These are phyloP conservation scores for Aethionema arabicum DNA, from an alignment of 345 rosid genomes.

Conservation along the genomic window DNA sequence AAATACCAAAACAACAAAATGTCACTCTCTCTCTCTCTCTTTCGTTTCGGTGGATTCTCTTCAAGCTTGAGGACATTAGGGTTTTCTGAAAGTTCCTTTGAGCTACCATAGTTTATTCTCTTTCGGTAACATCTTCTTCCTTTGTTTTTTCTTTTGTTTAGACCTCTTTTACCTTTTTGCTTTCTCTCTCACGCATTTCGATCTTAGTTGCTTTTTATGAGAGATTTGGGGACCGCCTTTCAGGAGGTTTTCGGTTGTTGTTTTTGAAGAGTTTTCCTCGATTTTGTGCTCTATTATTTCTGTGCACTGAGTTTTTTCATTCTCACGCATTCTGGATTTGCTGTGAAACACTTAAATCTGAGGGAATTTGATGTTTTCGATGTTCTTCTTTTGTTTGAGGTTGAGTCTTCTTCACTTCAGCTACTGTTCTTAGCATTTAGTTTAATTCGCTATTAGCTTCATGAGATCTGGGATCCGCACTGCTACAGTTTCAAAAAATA, in stretches of 20 bases:
- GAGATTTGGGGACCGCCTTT: neutral
- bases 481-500: neutral
- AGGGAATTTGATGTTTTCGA: neutral
- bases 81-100: conserved; percentile 13
- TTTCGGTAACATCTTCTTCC: neutral
- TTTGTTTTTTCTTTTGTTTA: neutral
- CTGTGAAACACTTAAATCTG: conserved; percentile 4
- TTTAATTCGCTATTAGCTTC: conserved; percentile 12
- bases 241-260: neutral
- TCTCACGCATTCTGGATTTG: conserved; percentile 6
- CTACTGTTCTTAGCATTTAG: conserved; percentile 3
- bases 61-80: conserved; percentile 23
- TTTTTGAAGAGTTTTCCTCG: neutral
- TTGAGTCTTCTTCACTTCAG: conserved; percentile 10
- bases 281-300: neutral
- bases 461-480: conserved; percentile 25
- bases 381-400: conserved; percentile 2
- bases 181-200: neutral
- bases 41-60: conserved; percentile 27
- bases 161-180: neutral
- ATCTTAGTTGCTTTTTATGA: neutral
- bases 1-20: conserved; percentile 30
- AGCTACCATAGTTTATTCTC: neutral
- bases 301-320: conserved; percentile 11
- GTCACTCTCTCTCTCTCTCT: conserved; percentile 15